These are phyloP conservation scores for Schrenkiella parvula DNA, from an alignment of 345 rosid species.

Conservation along the genomic window DNA sequence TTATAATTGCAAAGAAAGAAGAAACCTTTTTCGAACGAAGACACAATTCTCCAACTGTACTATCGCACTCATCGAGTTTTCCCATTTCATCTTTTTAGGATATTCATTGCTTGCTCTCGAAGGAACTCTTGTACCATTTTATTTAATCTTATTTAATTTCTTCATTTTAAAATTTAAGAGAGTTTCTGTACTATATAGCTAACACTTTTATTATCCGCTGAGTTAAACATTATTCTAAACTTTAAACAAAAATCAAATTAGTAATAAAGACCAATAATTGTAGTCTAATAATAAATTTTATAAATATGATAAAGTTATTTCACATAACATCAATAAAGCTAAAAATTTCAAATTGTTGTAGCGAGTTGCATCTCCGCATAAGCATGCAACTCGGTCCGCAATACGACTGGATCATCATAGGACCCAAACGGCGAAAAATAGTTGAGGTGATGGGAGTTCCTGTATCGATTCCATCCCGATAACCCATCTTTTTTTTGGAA, in stretches of 20 bases:
- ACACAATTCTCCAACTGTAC: constrained; percentile 30
- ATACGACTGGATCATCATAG: too few species aligned
- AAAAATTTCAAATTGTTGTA: too few species aligned
- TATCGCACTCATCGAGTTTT: constrained; percentile 34
- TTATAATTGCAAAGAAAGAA: not conserved
- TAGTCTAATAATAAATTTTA: not conserved
- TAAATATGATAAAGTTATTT: not conserved
- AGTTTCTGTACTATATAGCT: not conserved
- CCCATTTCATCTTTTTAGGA: constrained; percentile 34
- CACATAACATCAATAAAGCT: too few species aligned
- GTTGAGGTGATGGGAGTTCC: too few species aligned
- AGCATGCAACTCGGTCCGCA: too few species aligned
- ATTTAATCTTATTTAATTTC: not conserved
- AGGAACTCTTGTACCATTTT: constrained; percentile 21
- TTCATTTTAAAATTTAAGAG: not conserved
- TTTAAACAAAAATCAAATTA: not conserved
- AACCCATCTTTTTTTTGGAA: too few species aligned
- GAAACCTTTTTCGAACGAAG: constrained; percentile 25
- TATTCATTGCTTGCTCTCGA: constrained; percentile 35
- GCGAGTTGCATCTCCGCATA: too few species aligned
- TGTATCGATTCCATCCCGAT: too few species aligned
- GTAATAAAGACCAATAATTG: not conserved
- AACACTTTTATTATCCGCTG: not conserved
- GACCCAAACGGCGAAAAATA: too few species aligned
- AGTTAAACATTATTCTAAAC: not conserved